phyloP scores from a whole-genome alignment of 345 rosid species.

The Rhodomyrtus tomentosa region DNA sequence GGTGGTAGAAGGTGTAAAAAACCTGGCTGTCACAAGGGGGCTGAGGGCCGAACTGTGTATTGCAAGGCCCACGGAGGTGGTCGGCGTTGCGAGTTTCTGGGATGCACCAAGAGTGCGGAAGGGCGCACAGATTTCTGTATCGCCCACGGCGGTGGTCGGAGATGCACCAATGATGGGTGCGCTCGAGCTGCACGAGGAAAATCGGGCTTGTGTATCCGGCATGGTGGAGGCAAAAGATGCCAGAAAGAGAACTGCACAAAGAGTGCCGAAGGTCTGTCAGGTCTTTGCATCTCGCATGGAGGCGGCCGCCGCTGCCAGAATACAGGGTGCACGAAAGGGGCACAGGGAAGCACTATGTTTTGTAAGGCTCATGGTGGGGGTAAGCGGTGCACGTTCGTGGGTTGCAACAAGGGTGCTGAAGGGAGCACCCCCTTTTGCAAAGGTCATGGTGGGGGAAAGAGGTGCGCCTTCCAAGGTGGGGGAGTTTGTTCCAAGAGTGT shows the following conservation, averaged over 20 bases:
- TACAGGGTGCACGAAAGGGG: slow-evolving; percentile 79
- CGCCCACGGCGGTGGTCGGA: slow-evolving; percentile 95
- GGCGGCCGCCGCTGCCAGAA: slow-evolving; percentile 93
- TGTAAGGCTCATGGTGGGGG: slow-evolving; percentile 99
- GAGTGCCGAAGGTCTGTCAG: slow-evolving; percentile 96
- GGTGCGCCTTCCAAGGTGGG: slow-evolving; percentile 79
- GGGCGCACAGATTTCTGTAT: slow-evolving; percentile 94
- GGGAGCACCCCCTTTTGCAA: slow-evolving; percentile 96
- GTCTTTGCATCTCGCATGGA: slow-evolving; percentile 94
- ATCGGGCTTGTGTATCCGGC: slow-evolving; percentile 89
- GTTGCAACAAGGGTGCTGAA: slow-evolving; percentile 95
- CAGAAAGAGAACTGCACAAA: slow-evolving; percentile 79
- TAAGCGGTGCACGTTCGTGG: slow-evolving; percentile 65
- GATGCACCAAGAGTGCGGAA: slow-evolving; percentile 98
- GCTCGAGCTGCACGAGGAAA: slow-evolving; percentile 92
- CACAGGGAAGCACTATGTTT: slow-evolving; percentile 97
- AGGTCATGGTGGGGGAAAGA: slow-evolving; percentile 97
- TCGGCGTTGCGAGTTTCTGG: slow-evolving; percentile 85
- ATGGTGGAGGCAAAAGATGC: slow-evolving; percentile 98
- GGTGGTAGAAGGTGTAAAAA: slow-evolving; percentile 95
- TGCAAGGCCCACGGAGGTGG: slow-evolving; percentile 99
- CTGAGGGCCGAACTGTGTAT: slow-evolving; percentile 94
- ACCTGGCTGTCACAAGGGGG: slow-evolving; percentile 88
- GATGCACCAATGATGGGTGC: slow-evolving; percentile 81
- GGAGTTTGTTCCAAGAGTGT: slow-evolving; percentile 88